phyloP scores from a whole-genome alignment of 108 stramenopile genomes.

The Skeletonema menzelii region DNA sequence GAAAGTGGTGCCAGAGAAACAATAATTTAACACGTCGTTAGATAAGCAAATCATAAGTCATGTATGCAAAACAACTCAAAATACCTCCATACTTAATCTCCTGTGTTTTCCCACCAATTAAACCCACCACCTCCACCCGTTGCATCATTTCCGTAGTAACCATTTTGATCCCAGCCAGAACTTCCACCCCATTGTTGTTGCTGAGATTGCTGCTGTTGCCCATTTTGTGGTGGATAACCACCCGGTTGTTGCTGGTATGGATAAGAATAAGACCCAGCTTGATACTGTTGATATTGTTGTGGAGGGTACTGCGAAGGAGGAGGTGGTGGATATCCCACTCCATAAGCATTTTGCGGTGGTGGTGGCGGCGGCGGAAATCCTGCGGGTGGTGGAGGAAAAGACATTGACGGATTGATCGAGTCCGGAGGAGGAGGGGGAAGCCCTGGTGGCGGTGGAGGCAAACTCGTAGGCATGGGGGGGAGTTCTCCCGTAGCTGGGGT shows the following conservation, averaged over 20 bases:
- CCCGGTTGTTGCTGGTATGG: slow-evolving; percentile 21
- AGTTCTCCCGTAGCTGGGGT: slow-evolving; percentile 2
- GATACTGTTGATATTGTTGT: slow-evolving; percentile 37
- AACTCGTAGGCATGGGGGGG: slow-evolving; percentile 12
- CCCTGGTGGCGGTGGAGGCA: slow-evolving; percentile 1
- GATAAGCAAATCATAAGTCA: background rate
- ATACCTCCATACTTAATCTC: background rate
- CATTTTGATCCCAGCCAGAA: slow-evolving; percentile 65
- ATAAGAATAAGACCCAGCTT: slow-evolving; percentile 9
- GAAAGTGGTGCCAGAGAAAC: background rate
- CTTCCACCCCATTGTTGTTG: slow-evolving; percentile 54
- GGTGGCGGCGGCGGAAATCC: slow-evolving; percentile 36
- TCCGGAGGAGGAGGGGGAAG: slow-evolving; percentile 21
- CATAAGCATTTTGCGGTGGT: slow-evolving; percentile 20
- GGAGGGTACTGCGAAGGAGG: slow-evolving; percentile 30
- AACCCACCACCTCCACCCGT: slow-evolving; percentile 74
- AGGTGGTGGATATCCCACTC: slow-evolving; percentile 12
- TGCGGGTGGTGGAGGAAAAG: slow-evolving; percentile 25
- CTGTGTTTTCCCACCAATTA: slow-evolving; percentile 83
- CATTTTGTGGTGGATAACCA: slow-evolving; percentile 14
- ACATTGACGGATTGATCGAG: background rate
- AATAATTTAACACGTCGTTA: background rate
- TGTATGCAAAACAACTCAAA: slow-evolving; percentile 3
- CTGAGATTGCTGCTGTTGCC: slow-evolving; percentile 50
- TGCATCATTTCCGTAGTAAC: slow-evolving; percentile 60